Evolutionary conservation across 1,139 yeast genomes (phyloP), one percentile per base, ranked within the genome.

Genomic region (Zygosaccharomyces pseudobailii): DNA sequence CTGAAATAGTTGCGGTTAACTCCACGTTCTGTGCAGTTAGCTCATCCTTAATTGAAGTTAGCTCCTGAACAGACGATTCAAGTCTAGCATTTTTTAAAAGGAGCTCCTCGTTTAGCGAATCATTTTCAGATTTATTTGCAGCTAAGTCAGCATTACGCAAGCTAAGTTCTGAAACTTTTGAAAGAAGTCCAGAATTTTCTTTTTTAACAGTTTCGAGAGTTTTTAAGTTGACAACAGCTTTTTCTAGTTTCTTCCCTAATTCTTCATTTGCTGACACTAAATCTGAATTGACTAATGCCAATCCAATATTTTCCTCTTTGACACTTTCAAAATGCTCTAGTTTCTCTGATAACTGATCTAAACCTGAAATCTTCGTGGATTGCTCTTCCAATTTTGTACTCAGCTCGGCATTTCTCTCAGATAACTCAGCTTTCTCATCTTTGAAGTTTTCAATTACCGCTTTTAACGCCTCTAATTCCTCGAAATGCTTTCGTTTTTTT

Each of bases 221-320:
- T n/a, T n/a, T 8, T 10, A 38, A 7, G 5, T 23, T 25, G n/a
- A 4, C 8, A n/a, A 17, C 24, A 17, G 41, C 20, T 10, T 27
- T 9, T 9, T n/a, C 41, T 25, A 38, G 9, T 17, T 38, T 27
- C 4, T n/a, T 13, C 21, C n/a, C 20, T 20, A 38, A 28, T 17
- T 28, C 34, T 13, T 28, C 41, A 25, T 38, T 38, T 20, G 8
- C 23, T 38, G 41, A 27, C 13, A 25, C 32, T 17, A 38, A 28
- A 27, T 38, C 41, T 13, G 23, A 13, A 28, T 38, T 38, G 5
- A 38, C 41, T 19, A 38, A 17, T 7, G 41, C 23, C 24, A 38
- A 23, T 8, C 41, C 41, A 27, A 34, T 38, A 20, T 38, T 38
- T 17, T 38, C 41, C 34, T 28, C 33, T 32, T 28, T 31, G 7